Evolutionary conservation across 345 rosid genomes (phyloP).

Genomic region (Nasturtium officinale): DNA sequence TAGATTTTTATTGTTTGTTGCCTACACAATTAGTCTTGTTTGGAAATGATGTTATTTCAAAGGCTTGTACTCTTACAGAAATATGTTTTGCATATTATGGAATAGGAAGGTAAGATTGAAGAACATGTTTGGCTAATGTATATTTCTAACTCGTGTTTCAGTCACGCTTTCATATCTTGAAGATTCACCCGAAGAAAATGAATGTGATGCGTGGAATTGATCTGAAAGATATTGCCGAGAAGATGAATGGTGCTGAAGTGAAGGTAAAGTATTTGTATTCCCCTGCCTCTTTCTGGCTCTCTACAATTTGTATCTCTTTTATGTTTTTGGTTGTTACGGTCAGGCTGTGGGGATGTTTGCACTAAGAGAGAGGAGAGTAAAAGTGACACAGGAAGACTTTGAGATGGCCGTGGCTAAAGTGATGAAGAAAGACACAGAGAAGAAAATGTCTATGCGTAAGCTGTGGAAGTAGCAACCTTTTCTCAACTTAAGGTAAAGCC

Average conservation of each 20-base stretch:
- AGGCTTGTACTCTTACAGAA: neutral
- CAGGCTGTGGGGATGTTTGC: constrained; percentile 99
- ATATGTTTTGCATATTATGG: neutral
- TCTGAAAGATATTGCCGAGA: constrained; percentile 95
- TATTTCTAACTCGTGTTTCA: constrained; percentile 45
- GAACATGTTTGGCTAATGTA: constrained; percentile 11
- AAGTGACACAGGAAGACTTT: constrained; percentile 97
- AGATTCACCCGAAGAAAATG: constrained; percentile 97
- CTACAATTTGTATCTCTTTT: neutral
- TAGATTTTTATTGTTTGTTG: no score
- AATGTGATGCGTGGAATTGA: constrained; percentile 98
- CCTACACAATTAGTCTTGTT: no score
- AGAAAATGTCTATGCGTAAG: constrained; percentile 97
- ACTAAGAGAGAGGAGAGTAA: constrained; percentile 91
- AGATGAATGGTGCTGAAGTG: constrained; percentile 99
- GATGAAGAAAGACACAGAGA: constrained; percentile 99
- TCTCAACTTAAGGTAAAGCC: neutral
- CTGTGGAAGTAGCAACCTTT: constrained; percentile 73
- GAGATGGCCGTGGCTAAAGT: constrained; percentile 99
- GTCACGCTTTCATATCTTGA: constrained; percentile 91
- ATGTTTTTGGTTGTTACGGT: neutral
- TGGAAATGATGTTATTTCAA: no score
- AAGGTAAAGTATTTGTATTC: constrained; percentile 57
- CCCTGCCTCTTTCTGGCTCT: neutral
- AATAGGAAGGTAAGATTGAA: neutral